These are phyloP conservation scores for Penicillium canariense DNA, from an alignment of 495 filamentous ascomycete genomes.

Conservation along the genomic window DNA sequence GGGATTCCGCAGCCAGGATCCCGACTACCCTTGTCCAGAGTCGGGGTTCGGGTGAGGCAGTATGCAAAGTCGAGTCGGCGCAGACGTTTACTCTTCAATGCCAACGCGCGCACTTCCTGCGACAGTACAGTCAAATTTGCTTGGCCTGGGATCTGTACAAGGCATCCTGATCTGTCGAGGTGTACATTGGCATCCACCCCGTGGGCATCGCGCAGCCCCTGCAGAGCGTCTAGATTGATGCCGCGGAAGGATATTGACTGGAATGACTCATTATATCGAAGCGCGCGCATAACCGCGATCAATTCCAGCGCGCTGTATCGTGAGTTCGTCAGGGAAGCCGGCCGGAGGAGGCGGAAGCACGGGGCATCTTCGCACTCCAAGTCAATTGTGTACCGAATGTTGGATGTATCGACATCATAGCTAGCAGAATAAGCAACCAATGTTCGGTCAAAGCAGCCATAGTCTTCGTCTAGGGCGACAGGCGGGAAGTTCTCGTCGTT, in stretches of 20 bases:
- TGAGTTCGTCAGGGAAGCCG: conserved; percentile 50
- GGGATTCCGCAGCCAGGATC: conserved; percentile 76
- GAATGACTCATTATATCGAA: conserved; percentile 93
- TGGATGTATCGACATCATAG: conserved; percentile 68
- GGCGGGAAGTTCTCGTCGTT: conserved; percentile 62
- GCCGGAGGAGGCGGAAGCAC: conserved; percentile 75
- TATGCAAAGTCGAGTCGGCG: conserved; percentile 64
- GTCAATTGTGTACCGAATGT: conserved; percentile 74
- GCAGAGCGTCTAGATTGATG: conserved; percentile 66
- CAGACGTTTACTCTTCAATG: conserved; percentile 62
- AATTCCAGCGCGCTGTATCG: conserved; percentile 73
- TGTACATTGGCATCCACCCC: conserved; percentile 63
- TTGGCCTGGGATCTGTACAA: conserved; percentile 58
- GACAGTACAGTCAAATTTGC: conserved; percentile 60
- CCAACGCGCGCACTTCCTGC: conserved; percentile 71
- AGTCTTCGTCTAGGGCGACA: conserved; percentile 66
- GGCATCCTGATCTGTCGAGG: conserved; percentile 54
- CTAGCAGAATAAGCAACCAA: conserved; percentile 82
- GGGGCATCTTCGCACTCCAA: conserved; percentile 76
- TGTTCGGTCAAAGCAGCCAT: conserved; percentile 77
- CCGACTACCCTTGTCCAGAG: conserved; percentile 49
- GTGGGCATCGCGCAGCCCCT: conserved; percentile 57
- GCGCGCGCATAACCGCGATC: conserved; percentile 78
- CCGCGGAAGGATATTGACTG: conserved; percentile 78
- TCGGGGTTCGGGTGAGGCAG: conserved; percentile 51